A percentile compares a stretch with the other conserved stretches of the same genome.
Evolutionary conservation across 257 asterid genomes (phyloP).

Genomic region (Rhazya stricta): DNA sequence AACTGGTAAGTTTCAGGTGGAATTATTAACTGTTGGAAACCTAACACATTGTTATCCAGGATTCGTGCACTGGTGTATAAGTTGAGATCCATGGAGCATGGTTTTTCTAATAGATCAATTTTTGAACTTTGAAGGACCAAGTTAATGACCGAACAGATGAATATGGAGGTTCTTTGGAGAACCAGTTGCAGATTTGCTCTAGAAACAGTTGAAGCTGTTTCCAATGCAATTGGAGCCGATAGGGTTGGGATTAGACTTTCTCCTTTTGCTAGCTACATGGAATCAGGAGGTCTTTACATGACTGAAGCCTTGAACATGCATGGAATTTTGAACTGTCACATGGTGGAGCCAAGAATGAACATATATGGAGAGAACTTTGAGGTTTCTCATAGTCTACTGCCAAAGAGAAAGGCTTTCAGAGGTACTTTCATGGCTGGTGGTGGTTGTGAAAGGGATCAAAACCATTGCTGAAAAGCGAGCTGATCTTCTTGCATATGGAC

Average conservation of each 20-base stretch:
- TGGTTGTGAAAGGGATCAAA: slow-evolving; percentile 25
- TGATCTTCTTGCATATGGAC: slow-evolving; percentile 34
- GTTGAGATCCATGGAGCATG: slow-evolving; percentile 38
- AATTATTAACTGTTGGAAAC: neutral
- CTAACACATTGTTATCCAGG: too few species aligned
- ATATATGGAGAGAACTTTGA: slow-evolving; percentile 17
- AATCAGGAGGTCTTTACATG: slow-evolving; percentile 24
- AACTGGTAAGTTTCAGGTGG: slow-evolving; percentile 11
- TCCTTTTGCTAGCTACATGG: slow-evolving; percentile 26
- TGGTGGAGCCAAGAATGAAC: slow-evolving; percentile 33
- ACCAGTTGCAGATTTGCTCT: slow-evolving; percentile 32
- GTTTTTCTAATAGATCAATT: slow-evolving; percentile 34
- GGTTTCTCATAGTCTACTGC: slow-evolving; percentile 10
- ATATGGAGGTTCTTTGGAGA: slow-evolving; percentile 33
- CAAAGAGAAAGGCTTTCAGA: slow-evolving; percentile 32
- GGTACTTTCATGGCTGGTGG: slow-evolving; percentile 37
- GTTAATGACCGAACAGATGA: slow-evolving; percentile 31
- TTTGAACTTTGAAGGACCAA: slow-evolving; percentile 31
- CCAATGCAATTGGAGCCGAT: slow-evolving; percentile 26
- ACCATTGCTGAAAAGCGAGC: slow-evolving; percentile 18
- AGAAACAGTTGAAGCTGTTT: slow-evolving; percentile 24
- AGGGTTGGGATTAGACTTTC: slow-evolving; percentile 37
- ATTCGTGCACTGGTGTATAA: too few species aligned
- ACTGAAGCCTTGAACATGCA: slow-evolving; percentile 30
- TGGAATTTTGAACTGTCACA: slow-evolving; percentile 27